Base-by-base conservation (phyloP, 805 yeast genomes). In the Priceomyces medius region DNA sequence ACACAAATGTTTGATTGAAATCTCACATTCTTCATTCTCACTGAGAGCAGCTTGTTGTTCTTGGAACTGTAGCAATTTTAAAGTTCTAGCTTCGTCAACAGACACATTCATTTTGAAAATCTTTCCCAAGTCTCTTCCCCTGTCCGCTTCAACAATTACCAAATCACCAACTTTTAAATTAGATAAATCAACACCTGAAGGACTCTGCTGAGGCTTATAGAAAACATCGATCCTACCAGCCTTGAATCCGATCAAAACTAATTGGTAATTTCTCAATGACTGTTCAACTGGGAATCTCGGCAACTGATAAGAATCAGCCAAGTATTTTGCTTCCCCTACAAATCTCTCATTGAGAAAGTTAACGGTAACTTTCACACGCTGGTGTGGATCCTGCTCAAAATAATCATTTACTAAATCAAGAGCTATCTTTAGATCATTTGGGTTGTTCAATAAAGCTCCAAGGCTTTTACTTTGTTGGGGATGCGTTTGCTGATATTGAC, bases 141-240 rank as follows among this genome's bases (percentile, higher is more conserved):
- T 68, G 55, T 86, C 95, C 1, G 93, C 95, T 55, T 86, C 91
- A 13, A 85, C 95, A 54, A 85, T 78, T 12, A 87, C 91, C 53
- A 84, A 70, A 55, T 84, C 89, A 17, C 85, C 85, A 4, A 69
- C 61, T 37, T 67, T 63, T 32, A 80, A 59, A 23, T 49, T 53
- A 20, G 61, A 51, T 21, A 55, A 40, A 29, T 49, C 56, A 17
- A 60, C 56, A 8, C 39, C 38, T 5, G 35, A 19, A 18, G 49
- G 28, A 24, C 35, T 45, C 31, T 47, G 48, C 17, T 45, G 37
- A 2, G 88, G 80, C 16, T 82, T 62, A 55, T 78, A 80, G 54
- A 85, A 88, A 7, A 87, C 88, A 60, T 88, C 96, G 41, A 83
- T 64, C 32, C 97, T 71, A 7, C 88, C 87, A 20, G 83, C 80